These are phyloP conservation scores for Wickerhamiella australiensis DNA, from an alignment of 805 yeast species.

Conservation along the genomic window DNA sequence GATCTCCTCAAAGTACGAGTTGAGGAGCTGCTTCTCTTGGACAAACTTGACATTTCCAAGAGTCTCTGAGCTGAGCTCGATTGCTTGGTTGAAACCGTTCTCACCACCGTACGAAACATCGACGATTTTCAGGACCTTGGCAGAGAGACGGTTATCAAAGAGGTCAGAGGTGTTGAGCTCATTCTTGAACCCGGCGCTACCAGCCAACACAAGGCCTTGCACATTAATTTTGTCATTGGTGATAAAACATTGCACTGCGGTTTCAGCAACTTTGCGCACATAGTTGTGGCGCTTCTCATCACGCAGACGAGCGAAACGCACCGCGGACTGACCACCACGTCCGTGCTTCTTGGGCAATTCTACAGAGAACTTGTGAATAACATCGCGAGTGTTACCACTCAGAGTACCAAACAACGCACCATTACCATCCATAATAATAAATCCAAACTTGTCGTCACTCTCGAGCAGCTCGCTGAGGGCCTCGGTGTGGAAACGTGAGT, in stretches of 20 bases:
- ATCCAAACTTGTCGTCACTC: constrained; percentile 92
- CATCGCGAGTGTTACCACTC: constrained; percentile 93
- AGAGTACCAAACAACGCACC: constrained; percentile 93
- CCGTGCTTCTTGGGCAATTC: constrained; percentile 99
- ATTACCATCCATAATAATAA: constrained; percentile 98
- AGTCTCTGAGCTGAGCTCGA: constrained; percentile 93
- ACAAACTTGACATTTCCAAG: constrained; percentile 93
- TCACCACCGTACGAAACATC: constrained; percentile 99
- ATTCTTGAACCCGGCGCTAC: constrained; percentile 97
- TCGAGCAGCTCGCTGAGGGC: constrained; percentile 88
- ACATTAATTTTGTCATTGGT: constrained; percentile 90
- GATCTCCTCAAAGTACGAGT: constrained; percentile 88
- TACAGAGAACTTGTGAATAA: constrained; percentile 88
- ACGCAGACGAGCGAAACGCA: constrained; percentile 97
- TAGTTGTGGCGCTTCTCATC: constrained; percentile 98
- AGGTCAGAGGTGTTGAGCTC: constrained; percentile 87
- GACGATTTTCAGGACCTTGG: constrained; percentile 80
- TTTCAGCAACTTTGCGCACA: constrained; percentile 96
- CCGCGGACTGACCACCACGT: constrained; percentile 99
- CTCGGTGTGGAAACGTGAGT: constrained; percentile 96
- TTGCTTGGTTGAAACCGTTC: constrained; percentile 98
- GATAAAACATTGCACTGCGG: constrained; percentile 92
- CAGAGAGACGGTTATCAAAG: constrained; percentile 80
- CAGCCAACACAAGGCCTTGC: constrained; percentile 90
- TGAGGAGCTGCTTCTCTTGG: constrained; percentile 93